Evolutionary conservation across 352 stramenopile species (phyloP).

Genomic region (Globisporangium apiculatum): DNA sequence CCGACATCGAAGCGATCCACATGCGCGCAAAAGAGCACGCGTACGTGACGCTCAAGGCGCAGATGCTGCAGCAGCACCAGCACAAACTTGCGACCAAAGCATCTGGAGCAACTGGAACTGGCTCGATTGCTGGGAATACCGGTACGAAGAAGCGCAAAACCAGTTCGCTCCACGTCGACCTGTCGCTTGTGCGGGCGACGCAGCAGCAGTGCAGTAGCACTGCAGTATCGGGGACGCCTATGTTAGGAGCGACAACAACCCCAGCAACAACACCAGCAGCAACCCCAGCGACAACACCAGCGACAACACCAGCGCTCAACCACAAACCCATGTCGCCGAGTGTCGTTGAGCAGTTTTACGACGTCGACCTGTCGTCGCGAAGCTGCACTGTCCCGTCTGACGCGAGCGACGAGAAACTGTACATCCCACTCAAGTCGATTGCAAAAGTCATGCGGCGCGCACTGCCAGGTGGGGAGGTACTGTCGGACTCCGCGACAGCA

Average conservation of each 20-base stretch:
- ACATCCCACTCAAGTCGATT: slow-evolving; percentile 62
- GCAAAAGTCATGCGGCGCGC: slow-evolving; percentile 66
- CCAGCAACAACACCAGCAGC: slow-evolving; percentile 6
- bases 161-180: not conserved
- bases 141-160: not conserved
- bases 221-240: not conserved
- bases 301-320: slow-evolving; percentile 8
- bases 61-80: slow-evolving; percentile 43
- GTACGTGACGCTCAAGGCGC: slow-evolving; percentile 53
- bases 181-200: not conserved
- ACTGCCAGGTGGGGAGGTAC: slow-evolving; percentile 17
- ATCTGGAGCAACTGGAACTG: slow-evolving; percentile 8
- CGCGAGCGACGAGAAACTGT: slow-evolving; percentile 69
- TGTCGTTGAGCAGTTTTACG: slow-evolving; percentile 58
- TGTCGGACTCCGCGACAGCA: not conserved
- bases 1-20: slow-evolving; percentile 11
- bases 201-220: slow-evolving; percentile 16
- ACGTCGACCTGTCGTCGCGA: slow-evolving; percentile 50
- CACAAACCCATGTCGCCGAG: slow-evolving; percentile 31
- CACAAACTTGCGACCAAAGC: slow-evolving; percentile 19
- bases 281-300: slow-evolving; percentile 6
- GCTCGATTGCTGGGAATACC: not conserved
- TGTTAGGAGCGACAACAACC: not conserved
- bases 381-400: slow-evolving; percentile 25
- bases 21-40: slow-evolving; percentile 36